These are phyloP conservation scores for Hypoxylon sp. DNA, from an alignment of 2,329 filamentous ascomycete species.

Conservation along the genomic window DNA sequence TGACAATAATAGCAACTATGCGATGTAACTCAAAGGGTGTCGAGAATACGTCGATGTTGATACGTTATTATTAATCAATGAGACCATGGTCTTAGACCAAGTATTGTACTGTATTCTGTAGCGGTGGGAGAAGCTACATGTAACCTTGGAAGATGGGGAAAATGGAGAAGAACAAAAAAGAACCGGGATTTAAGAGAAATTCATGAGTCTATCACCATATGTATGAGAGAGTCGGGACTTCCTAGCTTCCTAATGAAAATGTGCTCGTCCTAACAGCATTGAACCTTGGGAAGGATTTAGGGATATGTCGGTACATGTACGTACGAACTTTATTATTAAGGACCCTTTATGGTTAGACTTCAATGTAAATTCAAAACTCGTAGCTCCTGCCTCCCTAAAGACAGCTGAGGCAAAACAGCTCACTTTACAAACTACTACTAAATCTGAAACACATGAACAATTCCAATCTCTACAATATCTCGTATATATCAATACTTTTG, in stretches of 20 bases:
- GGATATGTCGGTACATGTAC: neutral
- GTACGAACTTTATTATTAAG: constrained; percentile 21
- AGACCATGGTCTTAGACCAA: constrained; percentile 35
- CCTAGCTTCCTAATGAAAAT: neutral
- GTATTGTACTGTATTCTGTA: neutral
- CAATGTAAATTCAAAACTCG: constrained; percentile 6
- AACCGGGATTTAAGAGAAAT: constrained; percentile 5
- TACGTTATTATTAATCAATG: constrained; percentile 42
- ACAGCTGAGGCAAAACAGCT: constrained; percentile 26
- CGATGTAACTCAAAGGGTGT: constrained; percentile 44
- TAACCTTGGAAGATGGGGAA: constrained; percentile 5
- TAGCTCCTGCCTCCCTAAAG: neutral
- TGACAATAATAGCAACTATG: constrained; percentile 43
- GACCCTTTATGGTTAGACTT: constrained; percentile 23
- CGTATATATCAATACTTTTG: constrained; percentile 4
- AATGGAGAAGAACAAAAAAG: constrained; percentile 3
- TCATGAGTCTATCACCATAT: neutral
- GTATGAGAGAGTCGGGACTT: constrained; percentile 6
- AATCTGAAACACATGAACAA: constrained; percentile 31
- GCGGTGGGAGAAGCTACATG: constrained; percentile 17
- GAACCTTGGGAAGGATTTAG: constrained; percentile 5
- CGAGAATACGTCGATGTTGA: constrained; percentile 33
- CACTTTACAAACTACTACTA: constrained; percentile 8
- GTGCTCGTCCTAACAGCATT: neutral
- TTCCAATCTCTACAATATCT: constrained; percentile 18